Conservation (phyloP, 805 yeast genomes). For the Schizosaccharomyces lindneri region DNA sequence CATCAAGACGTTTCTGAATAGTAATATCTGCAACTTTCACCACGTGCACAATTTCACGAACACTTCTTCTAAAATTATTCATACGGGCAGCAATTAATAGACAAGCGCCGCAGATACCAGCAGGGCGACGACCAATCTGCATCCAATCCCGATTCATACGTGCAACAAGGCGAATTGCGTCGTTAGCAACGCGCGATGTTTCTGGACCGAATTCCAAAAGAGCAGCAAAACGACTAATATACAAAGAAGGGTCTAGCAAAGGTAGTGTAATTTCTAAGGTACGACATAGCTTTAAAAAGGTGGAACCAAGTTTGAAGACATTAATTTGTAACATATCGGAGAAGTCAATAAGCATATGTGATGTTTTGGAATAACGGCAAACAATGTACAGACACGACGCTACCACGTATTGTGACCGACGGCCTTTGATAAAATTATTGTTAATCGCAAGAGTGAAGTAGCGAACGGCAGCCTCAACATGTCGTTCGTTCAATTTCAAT, state of each 20-base stretch:
- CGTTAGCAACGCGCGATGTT: slow-evolving; percentile 46
- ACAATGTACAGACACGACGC: slow-evolving; percentile 90
- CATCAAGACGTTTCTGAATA: slow-evolving; percentile 67
- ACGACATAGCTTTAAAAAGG: slow-evolving; percentile 81
- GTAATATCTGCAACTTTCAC: slow-evolving; percentile 92
- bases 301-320: slow-evolving; percentile 86
- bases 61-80: slow-evolving; percentile 82
- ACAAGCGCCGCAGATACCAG: slow-evolving; percentile 96
- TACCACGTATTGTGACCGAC: slow-evolving; percentile 81
- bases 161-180: slow-evolving; percentile 66
- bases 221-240: slow-evolving; percentile 82
- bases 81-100: slow-evolving; percentile 78
- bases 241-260: slow-evolving; percentile 78
- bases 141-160: slow-evolving; percentile 92
- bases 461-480: slow-evolving; percentile 63
- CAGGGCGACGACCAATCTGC: slow-evolving; percentile 89
- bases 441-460: slow-evolving; percentile 77
- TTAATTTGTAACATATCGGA: slow-evolving; percentile 72
- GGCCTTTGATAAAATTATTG: slow-evolving; percentile 85
- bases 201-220: slow-evolving; percentile 57
- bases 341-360: slow-evolving; percentile 88
- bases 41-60: slow-evolving; percentile 79
- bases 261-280: slow-evolving; percentile 36
- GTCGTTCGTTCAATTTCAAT: slow-evolving; percentile 55
- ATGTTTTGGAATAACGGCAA: slow-evolving; percentile 73